Evolutionary conservation across 805 yeast genomes (phyloP).

Genomic region (Priceomyces haplophilus): DNA sequence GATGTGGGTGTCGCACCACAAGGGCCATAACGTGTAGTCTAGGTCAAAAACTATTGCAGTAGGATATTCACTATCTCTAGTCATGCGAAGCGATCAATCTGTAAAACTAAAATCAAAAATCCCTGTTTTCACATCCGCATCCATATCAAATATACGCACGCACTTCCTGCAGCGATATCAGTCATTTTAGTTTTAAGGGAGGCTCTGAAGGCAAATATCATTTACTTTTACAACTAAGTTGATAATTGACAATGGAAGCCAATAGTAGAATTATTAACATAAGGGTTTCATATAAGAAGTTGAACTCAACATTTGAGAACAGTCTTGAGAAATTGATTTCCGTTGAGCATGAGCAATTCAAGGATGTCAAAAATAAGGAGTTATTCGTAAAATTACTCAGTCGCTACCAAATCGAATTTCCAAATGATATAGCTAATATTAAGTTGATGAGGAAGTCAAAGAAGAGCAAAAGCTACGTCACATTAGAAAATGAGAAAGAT

Average conservation of each 20-base stretch:
- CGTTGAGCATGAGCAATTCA: slow-evolving; percentile 12
- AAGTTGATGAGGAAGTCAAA: slow-evolving; percentile 43
- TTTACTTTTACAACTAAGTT: background rate
- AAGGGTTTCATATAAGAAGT: slow-evolving; percentile 11
- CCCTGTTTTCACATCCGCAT: too few relatives aligned
- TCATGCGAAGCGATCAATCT: too few relatives aligned
- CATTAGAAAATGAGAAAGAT: slow-evolving; percentile 37
- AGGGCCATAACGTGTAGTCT: slow-evolving; percentile 79
- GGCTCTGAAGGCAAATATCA: slow-evolving; percentile 5
- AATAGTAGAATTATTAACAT: slow-evolving; percentile 9
- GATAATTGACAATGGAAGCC: slow-evolving; percentile 6
- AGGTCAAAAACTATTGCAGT: slow-evolving; percentile 66
- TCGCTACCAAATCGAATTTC: slow-evolving; percentile 6
- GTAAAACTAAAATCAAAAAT: too few relatives aligned
- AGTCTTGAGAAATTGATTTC: slow-evolving; percentile 11
- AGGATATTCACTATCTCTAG: slow-evolving; percentile 20
- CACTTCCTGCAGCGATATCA: slow-evolving; percentile 7
- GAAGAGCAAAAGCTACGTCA: slow-evolving; percentile 39
- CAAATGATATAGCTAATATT: slow-evolving; percentile 6
- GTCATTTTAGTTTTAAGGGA: background rate
- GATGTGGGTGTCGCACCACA: slow-evolving; percentile 80
- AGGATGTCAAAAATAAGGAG: slow-evolving; percentile 10
- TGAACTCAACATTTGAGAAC: slow-evolving; percentile 1
- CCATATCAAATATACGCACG: background rate
- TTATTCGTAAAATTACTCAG: slow-evolving; percentile 10